phyloP scores from a whole-genome alignment of 202 grass and related monocot genomes.

The Tripidium arundinaceum region DNA sequence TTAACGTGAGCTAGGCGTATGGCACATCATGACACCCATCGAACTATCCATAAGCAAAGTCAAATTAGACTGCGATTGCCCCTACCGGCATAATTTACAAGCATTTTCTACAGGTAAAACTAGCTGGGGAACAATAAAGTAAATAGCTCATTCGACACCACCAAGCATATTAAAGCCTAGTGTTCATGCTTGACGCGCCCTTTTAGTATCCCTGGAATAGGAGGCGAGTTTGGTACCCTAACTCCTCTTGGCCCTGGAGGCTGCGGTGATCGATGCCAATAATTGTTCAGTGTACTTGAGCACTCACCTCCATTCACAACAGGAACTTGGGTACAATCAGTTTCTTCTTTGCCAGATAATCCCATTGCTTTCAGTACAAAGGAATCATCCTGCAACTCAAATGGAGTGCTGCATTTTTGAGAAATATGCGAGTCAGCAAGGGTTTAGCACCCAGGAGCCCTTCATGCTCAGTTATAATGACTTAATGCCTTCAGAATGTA shows the following conservation, averaged over 20 bases:
- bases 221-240: conserved; percentile 42
- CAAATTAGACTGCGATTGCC: conserved; percentile 27
- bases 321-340: conserved; percentile 25
- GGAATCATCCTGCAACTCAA: conserved; percentile 89
- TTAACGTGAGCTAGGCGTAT: neutral
- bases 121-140: conserved; percentile 19
- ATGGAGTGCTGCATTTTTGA: conserved; percentile 83
- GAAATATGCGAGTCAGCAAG: conserved; percentile 24
- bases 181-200: conserved; percentile 82
- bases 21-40: conserved; percentile 9
- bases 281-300: conserved; percentile 45
- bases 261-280: conserved; percentile 50
- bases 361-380: conserved; percentile 96
- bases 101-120: conserved; percentile 46
- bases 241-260: conserved; percentile 30
- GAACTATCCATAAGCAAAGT: conserved; percentile 16
- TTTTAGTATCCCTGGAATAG: conserved; percentile 94
- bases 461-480: conserved; percentile 14
- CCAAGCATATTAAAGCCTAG: conserved; percentile 25
- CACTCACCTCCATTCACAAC: conserved; percentile 57
- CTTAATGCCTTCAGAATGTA: neutral
- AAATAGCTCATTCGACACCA: conserved; percentile 25
- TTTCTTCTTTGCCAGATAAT: conserved; percentile 56
- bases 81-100: conserved; percentile 66
- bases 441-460: neutral